Conservation (phyloP, 2,329 filamentous ascomycete genomes). For the Dactylellina leptospora region DNA sequence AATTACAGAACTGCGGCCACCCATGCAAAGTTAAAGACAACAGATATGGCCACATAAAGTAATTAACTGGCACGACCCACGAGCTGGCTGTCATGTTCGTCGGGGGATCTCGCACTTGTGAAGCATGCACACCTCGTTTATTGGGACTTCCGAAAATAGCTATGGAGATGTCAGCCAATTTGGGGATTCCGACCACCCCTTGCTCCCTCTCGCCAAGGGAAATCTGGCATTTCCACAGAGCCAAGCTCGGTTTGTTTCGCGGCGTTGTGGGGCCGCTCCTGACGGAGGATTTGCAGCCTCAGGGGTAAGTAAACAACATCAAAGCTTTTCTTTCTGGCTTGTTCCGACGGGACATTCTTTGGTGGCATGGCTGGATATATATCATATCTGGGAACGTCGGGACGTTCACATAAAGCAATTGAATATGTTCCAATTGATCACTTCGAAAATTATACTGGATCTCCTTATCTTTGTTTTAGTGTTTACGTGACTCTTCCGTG, state of each 20-base stretch:
- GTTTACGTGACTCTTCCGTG: neutral
- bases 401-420: too few species aligned
- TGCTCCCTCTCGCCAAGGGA: constrained; percentile 2
- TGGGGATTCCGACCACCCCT: constrained; percentile 21
- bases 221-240: constrained; percentile 21
- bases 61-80: constrained; percentile 4
- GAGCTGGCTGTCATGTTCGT: neutral
- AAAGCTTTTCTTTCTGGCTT: too few species aligned
- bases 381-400: too few species aligned
- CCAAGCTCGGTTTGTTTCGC: constrained; percentile 27
- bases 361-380: too few species aligned
- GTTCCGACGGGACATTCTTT: too few species aligned
- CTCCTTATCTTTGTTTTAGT: too few species aligned
- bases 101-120: neutral
- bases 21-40: constrained; percentile 7
- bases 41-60: constrained; percentile 16
- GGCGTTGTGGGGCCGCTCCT: constrained; percentile 27
- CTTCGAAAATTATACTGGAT: too few species aligned
- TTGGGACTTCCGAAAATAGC: constrained; percentile 36
- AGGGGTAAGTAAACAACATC: constrained; percentile 24
- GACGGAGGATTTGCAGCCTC: constrained; percentile 25
- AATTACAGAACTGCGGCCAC: neutral
- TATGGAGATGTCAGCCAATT: neutral
- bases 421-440: too few species aligned
- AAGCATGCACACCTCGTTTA: constrained; percentile 9